Base-by-base conservation (phyloP, 495 filamentous ascomycete genomes). In the Penicillium crystallinum region DNA sequence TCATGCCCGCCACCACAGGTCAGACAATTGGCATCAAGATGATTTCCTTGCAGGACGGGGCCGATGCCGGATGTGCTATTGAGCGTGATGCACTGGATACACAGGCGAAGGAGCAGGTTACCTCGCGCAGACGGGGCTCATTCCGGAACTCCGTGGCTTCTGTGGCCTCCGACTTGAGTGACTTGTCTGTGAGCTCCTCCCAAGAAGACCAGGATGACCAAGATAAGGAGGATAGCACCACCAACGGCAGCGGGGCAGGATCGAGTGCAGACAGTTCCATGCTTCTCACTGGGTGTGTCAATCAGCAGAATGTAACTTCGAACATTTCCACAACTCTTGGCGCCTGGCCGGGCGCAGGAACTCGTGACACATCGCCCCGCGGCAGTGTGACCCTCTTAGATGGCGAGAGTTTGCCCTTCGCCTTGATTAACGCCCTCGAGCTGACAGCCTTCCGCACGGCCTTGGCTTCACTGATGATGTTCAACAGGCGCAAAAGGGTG, bases 371-470 rank as follows among this genome's bases (percentile, higher is more conserved):
- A 46, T 84, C 80, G 3, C 90, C 91, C 10, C 83, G 80, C 30
- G 92, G 90, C 35, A 85, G 84, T 42, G 72, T 96, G 18, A 93
- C 87, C 14, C 77, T 97, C 5, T 79, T 95, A 33, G 78, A 80
- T 64, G 71, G 73, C 17, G 54, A 76, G 9, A 91, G 92, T 56
- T 67, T 77, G 15, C 88, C 91, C 1, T 76, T 87, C 27, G 93
- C 85, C 9, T 73, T 97, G 52, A 75, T 98, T 37, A 88, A 90
- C 61, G 93, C 92, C 17, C 80, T 85, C 63, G 88, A 91, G 50
- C 64, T 97, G 12, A 97, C 93, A 2, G 90, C 90, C 8, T 98
- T 96, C 72, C 89, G 93, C 52, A 97, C 93, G 3, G 92, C 93
- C 1, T 79, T 97, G 29, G 85, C 87, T 0, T 84, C 88, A 2